A percentile compares a stretch with the other conserved stretches of the same genome.
Conservation (phyloP, 225 moss, liverwort and hornwort species). For the Ulota crispa region DNA sequence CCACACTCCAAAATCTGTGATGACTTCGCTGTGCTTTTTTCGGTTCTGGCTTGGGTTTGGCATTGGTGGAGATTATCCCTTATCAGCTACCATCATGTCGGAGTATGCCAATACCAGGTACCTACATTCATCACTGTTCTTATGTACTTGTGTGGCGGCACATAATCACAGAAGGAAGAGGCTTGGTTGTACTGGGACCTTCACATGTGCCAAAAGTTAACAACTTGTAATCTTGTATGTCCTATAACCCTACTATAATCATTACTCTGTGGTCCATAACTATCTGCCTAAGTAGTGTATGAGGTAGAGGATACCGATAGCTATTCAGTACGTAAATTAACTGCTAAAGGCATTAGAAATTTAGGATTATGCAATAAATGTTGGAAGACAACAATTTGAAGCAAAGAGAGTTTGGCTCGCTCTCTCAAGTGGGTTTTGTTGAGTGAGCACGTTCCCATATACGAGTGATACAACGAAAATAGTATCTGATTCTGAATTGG, state of each 20-base stretch:
- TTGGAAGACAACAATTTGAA: too few relatives aligned
- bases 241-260: not conserved
- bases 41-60: constrained; percentile 62
- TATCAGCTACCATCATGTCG: constrained; percentile 59
- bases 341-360: too few relatives aligned
- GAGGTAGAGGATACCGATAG: not conserved
- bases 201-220: not conserved
- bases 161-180: not conserved
- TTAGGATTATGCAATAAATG: not conserved
- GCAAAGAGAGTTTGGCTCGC: not conserved
- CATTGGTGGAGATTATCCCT: constrained; percentile 53
- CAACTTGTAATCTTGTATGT: not conserved
- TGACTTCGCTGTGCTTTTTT: constrained; percentile 57
- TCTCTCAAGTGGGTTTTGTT: not conserved
- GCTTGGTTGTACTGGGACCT: not conserved
- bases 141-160: not conserved
- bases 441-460: not conserved
- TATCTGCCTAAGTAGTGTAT: not conserved
- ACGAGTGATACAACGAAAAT: too few relatives aligned
- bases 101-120: constrained; percentile 62
- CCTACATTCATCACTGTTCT: not conserved
- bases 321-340: not conserved
- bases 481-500: not conserved
- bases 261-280: not conserved
- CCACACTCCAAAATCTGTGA: constrained; percentile 34